Evolutionary conservation across 2,329 filamentous ascomycete species (phyloP), one percentile per base, ranked within the genome.

Genomic region (Penicillium sp.): DNA sequence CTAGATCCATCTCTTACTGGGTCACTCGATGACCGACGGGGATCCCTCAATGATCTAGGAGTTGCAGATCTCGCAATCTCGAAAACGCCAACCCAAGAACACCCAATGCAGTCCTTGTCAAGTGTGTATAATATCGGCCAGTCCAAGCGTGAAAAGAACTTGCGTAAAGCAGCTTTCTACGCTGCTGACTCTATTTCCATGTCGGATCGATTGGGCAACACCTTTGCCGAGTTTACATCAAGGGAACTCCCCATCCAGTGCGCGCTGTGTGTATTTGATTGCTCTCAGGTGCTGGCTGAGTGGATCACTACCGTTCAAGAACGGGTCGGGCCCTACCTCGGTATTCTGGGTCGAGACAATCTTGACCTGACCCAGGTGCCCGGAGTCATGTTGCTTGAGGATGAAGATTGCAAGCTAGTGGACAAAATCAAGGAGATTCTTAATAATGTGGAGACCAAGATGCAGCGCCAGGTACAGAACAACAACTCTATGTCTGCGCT

Each of bases 261-360:
- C 14, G 91, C 92, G 1, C 88, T 98, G 81, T 97, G 93, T 74
- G 88, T 90, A 5, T 96, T 96, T 68, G 93, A 98, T 70, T 98
- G 93, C 69, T 90, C 91, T 2, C 93, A 97, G 70, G 92, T 98
- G 1, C 84, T 99, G 31, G 92, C 92, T 0, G 93, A 98, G 75
- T 99, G 93, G 93, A 85, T 95, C 42, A 90, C 91, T 5, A 95
- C 92, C 1, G 85, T 98, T 3, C 95, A 99, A 73, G 93, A 97
- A 69, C 89, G 95, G 9, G 90, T 97, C n/a, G 93, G 93, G 0
- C 87, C 87, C 4, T 96, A 95, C 67, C 75, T 98, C 6, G 93
- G 93, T 4, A 86, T 97, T 6, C 83, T 98, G 1, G 93, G 93
- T 13, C 88, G 89, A 57, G 90, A 96, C 62, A 84, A 89, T 0